A percentile compares a stretch with the other conserved stretches of the same genome.
Evolutionary conservation across 2,329 filamentous ascomycete genomes (phyloP).

Genomic region (Hirsutella rhossiliensis): DNA sequence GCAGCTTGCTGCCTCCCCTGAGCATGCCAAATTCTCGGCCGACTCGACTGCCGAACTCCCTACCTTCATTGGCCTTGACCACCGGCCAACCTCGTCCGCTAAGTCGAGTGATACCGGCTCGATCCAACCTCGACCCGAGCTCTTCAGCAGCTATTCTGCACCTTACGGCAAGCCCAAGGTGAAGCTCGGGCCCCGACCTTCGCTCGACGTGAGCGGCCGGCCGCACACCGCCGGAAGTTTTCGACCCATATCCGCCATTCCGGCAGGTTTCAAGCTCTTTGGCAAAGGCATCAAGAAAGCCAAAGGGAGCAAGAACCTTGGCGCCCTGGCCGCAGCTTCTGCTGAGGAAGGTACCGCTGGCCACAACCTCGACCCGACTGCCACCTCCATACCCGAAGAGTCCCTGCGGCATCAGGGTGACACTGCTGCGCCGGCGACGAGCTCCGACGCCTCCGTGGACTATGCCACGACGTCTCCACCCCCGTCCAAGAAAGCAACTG

Average conservation of each 20-base stretch:
- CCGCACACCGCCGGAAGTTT: slow-evolving; percentile 50
- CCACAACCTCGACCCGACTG: slow-evolving; percentile 22
- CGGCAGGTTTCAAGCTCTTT: slow-evolving; percentile 64
- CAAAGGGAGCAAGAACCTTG: slow-evolving; percentile 14
- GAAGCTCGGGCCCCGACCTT: slow-evolving; percentile 79
- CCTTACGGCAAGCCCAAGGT: slow-evolving; percentile 61
- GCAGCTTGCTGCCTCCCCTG: slow-evolving; percentile 36
- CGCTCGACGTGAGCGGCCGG: slow-evolving; percentile 49
- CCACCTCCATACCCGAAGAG: slow-evolving; percentile 23
- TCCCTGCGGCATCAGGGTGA: slow-evolving; percentile 11
- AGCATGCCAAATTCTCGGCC: slow-evolving; percentile 34
- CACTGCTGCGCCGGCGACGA: slow-evolving; percentile 26
- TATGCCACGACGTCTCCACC: slow-evolving; percentile 25
- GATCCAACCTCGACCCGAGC: slow-evolving; percentile 28
- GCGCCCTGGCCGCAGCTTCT: slow-evolving; percentile 8
- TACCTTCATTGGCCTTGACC: slow-evolving; percentile 34
- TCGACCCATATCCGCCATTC: slow-evolving; percentile 67
- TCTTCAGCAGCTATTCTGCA: slow-evolving; percentile 37
- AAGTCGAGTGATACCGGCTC: slow-evolving; percentile 32
- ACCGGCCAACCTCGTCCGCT: slow-evolving; percentile 31
- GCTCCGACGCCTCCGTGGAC: slow-evolving; percentile 31
- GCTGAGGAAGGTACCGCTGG: slow-evolving; percentile 24
- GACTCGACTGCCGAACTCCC: slow-evolving; percentile 37
- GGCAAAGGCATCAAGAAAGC: slow-evolving; percentile 43
- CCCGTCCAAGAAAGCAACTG: slow-evolving; percentile 33